Evolutionary conservation across 169 alveolate genomes (phyloP).

Genomic region (Theileria sp.): DNA sequence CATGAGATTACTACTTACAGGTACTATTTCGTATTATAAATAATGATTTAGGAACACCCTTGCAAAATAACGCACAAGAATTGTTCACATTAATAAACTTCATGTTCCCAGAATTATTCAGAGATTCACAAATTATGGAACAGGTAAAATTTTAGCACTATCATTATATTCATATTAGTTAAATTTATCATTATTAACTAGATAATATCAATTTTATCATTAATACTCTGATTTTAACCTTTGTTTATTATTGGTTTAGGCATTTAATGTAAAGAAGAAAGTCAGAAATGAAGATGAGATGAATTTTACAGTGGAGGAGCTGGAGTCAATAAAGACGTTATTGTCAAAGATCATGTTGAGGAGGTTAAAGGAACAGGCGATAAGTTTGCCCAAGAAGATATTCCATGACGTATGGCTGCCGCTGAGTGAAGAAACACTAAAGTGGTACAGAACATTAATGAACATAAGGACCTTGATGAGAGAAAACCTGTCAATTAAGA

Average conservation of each 20-base stretch:
- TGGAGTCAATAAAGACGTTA: conserved; percentile 78
- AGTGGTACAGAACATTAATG: conserved; percentile 82
- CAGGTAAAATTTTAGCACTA: conserved; percentile 65
- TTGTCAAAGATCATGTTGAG: conserved; percentile 83
- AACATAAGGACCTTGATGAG: conserved; percentile 76
- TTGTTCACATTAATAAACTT: conserved; percentile 91
- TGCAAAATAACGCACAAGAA: conserved; percentile 92
- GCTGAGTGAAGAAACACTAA: conserved; percentile 75
- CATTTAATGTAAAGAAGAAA: conserved; percentile 27
- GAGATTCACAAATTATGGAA: conserved; percentile 91
- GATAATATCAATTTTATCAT: background rate
- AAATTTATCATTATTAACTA: background rate
- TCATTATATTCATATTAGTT: conserved; percentile 2
- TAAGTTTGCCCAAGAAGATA: conserved; percentile 82
- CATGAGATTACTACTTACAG: conserved; percentile 90
- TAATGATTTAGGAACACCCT: conserved; percentile 80
- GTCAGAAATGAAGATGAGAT: conserved; percentile 17
- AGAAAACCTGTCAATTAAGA: conserved; percentile 79
- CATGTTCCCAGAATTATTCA: conserved; percentile 96
- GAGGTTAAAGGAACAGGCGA: conserved; percentile 86
- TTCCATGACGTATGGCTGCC: conserved; percentile 91
- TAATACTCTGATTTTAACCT: background rate
- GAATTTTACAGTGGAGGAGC: conserved; percentile 70
- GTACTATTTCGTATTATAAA: conserved; percentile 38
- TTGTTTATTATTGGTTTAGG: background rate